These are phyloP conservation scores for Alternaria metachromatica DNA, from an alignment of 2,329 filamentous ascomycete species.

Conservation along the genomic window DNA sequence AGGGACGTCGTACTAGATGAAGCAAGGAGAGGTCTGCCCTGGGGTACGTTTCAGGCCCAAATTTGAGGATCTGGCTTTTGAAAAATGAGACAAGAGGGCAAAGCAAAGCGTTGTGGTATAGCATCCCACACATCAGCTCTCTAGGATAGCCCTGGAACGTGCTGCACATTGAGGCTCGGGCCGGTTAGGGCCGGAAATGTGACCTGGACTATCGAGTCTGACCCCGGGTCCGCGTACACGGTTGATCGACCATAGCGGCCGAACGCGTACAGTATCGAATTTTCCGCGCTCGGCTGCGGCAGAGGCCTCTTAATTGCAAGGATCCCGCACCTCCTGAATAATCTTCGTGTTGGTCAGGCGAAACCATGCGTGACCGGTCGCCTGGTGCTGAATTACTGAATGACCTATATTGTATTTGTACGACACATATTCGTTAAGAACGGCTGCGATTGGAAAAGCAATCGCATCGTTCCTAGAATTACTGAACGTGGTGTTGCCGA, in stretches of 20 bases:
- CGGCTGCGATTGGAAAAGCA: constrained; percentile 32
- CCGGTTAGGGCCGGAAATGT: constrained; percentile 39
- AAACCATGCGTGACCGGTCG: constrained; percentile 15
- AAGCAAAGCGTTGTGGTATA: constrained; percentile 18
- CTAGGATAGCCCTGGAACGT: constrained; percentile 23
- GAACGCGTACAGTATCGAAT: constrained; percentile 24
- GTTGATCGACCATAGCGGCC: constrained; percentile 40
- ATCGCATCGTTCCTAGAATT: constrained; percentile 23
- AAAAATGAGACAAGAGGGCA: constrained; percentile 7
- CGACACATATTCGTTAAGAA: constrained; percentile 25
- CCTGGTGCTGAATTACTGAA: constrained; percentile 11
- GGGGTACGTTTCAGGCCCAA: constrained; percentile 7
- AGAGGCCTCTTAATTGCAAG: constrained; percentile 15
- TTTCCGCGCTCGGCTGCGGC: constrained; percentile 26
- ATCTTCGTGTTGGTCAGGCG: constrained; percentile 16
- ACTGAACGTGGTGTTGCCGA: constrained; percentile 31
- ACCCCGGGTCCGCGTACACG: constrained; percentile 25
- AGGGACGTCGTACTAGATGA: constrained; percentile 13
- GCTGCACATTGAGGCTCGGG: constrained; percentile 37
- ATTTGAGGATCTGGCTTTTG: background rate
- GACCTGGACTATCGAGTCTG: constrained; percentile 23
- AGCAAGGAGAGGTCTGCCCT: constrained; percentile 8
- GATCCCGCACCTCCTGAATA: constrained; percentile 17
- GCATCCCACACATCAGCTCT: constrained; percentile 7
- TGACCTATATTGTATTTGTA: constrained; percentile 33